These are phyloP conservation scores for Penicillium malachiteum DNA, from an alignment of 495 filamentous ascomycete species.

Conservation along the genomic window DNA sequence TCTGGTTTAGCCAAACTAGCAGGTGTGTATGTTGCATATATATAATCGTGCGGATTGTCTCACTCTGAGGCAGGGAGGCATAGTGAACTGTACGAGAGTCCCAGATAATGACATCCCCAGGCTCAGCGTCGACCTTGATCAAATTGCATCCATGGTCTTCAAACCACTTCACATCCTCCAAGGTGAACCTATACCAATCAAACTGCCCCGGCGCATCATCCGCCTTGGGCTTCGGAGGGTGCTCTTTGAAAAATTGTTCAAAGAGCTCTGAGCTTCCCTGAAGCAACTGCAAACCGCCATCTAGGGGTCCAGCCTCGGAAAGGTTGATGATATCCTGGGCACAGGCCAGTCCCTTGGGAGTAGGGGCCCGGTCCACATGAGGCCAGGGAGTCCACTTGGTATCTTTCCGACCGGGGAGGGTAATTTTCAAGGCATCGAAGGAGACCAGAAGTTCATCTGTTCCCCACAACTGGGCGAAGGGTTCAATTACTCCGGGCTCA, in stretches of 20 bases:
- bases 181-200: neutral
- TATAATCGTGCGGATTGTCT: slow-evolving; percentile 21
- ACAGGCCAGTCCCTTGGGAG: slow-evolving; percentile 24
- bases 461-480: slow-evolving; percentile 26
- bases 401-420: slow-evolving; percentile 16
- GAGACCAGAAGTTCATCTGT: slow-evolving; percentile 32
- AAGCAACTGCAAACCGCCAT: slow-evolving; percentile 22
- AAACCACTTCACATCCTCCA: slow-evolving; percentile 2
- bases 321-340: slow-evolving; percentile 40
- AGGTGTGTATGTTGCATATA: slow-evolving; percentile 36
- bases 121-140: slow-evolving; percentile 29
- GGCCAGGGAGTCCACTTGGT: slow-evolving; percentile 23
- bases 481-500: slow-evolving; percentile 6
- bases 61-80: slow-evolving; percentile 5
- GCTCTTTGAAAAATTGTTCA: slow-evolving; percentile 3
- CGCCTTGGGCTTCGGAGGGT: neutral
- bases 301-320: slow-evolving; percentile 15
- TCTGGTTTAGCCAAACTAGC: slow-evolving; percentile 23
- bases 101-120: slow-evolving; percentile 37
- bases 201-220: neutral
- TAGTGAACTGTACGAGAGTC: slow-evolving; percentile 33
- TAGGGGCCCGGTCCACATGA: slow-evolving; percentile 31
- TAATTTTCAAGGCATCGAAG: slow-evolving; percentile 27
- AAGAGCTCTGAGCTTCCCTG: neutral
- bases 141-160: slow-evolving; percentile 10